These are phyloP conservation scores for Lignosus rhinocerotis DNA, from an alignment of 1,284 basidiomycete species.

Conservation along the genomic window DNA sequence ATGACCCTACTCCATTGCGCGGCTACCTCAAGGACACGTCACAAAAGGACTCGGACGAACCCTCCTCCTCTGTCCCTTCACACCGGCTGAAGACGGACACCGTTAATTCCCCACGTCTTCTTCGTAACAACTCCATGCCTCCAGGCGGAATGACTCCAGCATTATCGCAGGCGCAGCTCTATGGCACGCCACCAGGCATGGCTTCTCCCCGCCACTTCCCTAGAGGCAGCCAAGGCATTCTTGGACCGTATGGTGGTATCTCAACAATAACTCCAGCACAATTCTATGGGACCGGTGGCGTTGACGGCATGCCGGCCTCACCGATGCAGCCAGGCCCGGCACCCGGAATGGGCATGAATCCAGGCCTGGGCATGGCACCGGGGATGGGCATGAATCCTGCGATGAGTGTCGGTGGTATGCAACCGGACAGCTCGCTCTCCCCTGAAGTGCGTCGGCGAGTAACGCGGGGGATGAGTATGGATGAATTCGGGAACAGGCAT, in stretches of 20 bases:
- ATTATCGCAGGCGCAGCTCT: conserved; percentile 19
- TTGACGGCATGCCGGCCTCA: conserved; percentile 27
- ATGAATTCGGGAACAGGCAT: conserved; percentile 28
- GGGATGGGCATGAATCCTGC: conserved; percentile 29
- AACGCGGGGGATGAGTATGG: conserved; percentile 28
- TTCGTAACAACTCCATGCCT: conserved; percentile 15
- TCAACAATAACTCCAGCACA: conserved; percentile 27
- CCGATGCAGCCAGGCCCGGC: conserved; percentile 30
- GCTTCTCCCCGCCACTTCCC: conserved; percentile 39
- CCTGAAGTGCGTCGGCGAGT: conserved; percentile 27
- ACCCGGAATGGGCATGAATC: conserved; percentile 27
- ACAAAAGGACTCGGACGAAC: conserved; percentile 35
- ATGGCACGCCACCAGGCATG: conserved; percentile 20
- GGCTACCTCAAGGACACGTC: conserved; percentile 30
- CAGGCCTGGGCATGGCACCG: conserved; percentile 32
- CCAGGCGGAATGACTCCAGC: conserved; percentile 16
- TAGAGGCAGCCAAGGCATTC: conserved; percentile 30
- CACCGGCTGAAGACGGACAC: conserved; percentile 17
- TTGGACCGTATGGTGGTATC: conserved; percentile 25
- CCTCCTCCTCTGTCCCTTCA: conserved; percentile 13
- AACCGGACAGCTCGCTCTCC: conserved; percentile 20
- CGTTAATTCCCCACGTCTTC: conserved; percentile 16
- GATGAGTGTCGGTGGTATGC: conserved; percentile 26
- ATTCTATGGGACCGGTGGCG: conserved; percentile 30
- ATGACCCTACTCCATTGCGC: conserved; percentile 54